phyloP scores from a whole-genome alignment of 1,284 basidiomycete species.

The Taiwanofungus camphoratus region DNA sequence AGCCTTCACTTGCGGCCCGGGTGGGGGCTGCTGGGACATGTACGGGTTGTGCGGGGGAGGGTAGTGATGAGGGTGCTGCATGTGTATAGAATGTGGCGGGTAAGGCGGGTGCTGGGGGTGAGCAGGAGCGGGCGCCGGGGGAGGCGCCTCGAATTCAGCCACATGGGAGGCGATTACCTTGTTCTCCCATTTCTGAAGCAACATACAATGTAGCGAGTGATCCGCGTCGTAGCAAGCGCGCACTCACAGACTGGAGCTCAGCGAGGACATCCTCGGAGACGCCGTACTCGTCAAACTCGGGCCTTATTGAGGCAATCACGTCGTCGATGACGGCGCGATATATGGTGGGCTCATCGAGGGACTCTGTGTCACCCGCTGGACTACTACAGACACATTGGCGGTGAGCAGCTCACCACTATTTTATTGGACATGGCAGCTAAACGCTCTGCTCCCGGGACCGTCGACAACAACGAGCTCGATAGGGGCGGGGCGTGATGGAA shows the following conservation, averaged over 20 bases:
- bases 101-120: conserved; percentile 20
- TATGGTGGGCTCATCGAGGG: conserved; percentile 74
- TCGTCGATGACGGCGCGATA: conserved; percentile 97
- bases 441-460: conserved; percentile 25
- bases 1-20: conserved; percentile 48
- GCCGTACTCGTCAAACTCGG: conserved; percentile 97
- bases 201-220: conserved; percentile 8
- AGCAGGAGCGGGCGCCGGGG: conserved; percentile 28
- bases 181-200: conserved; percentile 83
- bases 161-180: conserved; percentile 91
- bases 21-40: conserved; percentile 32
- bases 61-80: conserved; percentile 15
- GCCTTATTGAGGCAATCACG: conserved; percentile 83
- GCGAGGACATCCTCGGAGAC: conserved; percentile 89
- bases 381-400: conserved; percentile 49
- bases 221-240: conserved; percentile 8
- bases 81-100: conserved; percentile 12
- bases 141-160: conserved; percentile 81
- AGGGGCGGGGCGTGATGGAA: conserved; percentile 31
- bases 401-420: conserved; percentile 83
- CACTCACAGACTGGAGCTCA: conserved; percentile 81
- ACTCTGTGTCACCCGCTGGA: conserved; percentile 48
- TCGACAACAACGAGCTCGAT: conserved; percentile 30
- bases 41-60: conserved; percentile 33
- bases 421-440: conserved; percentile 78